Conservation (phyloP, 805 yeast species). For the Candida boleticola region DNA sequence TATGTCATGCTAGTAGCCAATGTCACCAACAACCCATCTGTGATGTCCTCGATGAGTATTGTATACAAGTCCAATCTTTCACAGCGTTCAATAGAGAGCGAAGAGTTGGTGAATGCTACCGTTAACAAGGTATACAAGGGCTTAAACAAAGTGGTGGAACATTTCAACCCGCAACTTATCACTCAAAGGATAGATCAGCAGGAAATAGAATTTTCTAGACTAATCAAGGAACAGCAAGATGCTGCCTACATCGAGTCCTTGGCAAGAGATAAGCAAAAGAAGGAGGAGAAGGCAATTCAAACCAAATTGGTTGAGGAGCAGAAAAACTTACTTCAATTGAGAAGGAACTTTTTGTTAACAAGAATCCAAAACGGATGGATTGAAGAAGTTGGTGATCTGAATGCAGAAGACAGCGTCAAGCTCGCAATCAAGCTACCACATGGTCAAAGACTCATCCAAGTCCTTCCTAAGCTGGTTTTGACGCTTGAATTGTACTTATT, state of each 20-base stretch:
- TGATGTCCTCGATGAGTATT: constrained; percentile 39
- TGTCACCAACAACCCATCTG: constrained; percentile 31
- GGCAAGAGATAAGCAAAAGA: constrained; percentile 53
- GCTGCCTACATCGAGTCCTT: constrained; percentile 40
- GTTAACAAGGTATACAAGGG: constrained; percentile 24
- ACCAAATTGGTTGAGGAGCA: constrained; percentile 6
- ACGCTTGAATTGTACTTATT: constrained; percentile 49
- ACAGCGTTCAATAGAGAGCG: constrained; percentile 8
- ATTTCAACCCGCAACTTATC: constrained; percentile 39
- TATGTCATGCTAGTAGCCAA: constrained; percentile 38
- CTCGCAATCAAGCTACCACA: constrained; percentile 56
- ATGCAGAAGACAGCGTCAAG: constrained; percentile 21
- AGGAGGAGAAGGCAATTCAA: constrained; percentile 36
- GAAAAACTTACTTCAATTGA: constrained; percentile 9
- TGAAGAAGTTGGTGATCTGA: constrained; percentile 3
- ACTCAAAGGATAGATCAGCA: constrained; percentile 36
- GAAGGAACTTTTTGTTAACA: constrained; percentile 18
- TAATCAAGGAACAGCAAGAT: constrained; percentile 42
- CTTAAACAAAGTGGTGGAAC: constrained; percentile 22
- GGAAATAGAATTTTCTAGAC: constrained; percentile 38
- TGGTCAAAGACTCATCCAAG: constrained; percentile 49
- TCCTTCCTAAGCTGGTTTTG: constrained; percentile 37
- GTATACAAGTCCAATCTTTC: constrained; percentile 30
- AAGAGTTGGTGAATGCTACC: constrained; percentile 17
- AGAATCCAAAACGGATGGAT: constrained; percentile 12